Base-by-base conservation (phyloP, 768 basidiomycete genomes). In the Trametopsis cervina region DNA sequence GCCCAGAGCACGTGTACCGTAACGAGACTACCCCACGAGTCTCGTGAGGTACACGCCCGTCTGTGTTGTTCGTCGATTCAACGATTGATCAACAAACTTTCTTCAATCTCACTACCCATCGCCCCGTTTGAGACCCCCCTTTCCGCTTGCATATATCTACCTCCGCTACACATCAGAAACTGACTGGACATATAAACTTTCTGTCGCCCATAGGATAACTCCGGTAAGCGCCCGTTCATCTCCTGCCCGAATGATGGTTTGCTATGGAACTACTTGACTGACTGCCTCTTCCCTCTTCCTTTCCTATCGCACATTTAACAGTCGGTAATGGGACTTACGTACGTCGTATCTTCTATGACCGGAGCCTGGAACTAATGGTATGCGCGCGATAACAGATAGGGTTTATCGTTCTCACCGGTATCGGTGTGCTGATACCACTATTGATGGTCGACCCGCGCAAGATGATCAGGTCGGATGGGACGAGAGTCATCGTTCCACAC, bases 291-390 rank as follows among this genome's bases (percentile, higher is more conserved):
- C 17, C 11, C 17, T 38, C 22, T 42, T 39, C 27, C 9, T 26
- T 21, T 33, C 18, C 26, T 4, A 13, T 11, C 17, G 35, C 11
- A 17, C 15, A 12, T 20, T 10, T 21, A 37, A n/a, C 53, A 80
- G 86, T 88, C 41, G 69, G 71, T 33, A 85, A 85, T 58, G 80
- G 80, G 45, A 89, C 86, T 46, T 89, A 89, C 58, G 85, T 87
- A 60, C 36, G 83, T 62, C 15, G 9, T 15, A 23, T n/a, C 21
- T 21, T 4, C 20, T 35, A 4, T 23, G 36, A 4, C 21, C 29
- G 7, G 7, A 7, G 7, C n/a, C n/a, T 27, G 47, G 4, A 20
- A 7, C 22, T 43, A 41, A 43, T 18, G n/a, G 23, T 27, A 18
- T n/a, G 17, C 39, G 23, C 29, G 23, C 52, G 49, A n/a, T n/a